Conservation (phyloP, 2,329 filamentous ascomycete genomes). For the Fusarium compactum region DNA sequence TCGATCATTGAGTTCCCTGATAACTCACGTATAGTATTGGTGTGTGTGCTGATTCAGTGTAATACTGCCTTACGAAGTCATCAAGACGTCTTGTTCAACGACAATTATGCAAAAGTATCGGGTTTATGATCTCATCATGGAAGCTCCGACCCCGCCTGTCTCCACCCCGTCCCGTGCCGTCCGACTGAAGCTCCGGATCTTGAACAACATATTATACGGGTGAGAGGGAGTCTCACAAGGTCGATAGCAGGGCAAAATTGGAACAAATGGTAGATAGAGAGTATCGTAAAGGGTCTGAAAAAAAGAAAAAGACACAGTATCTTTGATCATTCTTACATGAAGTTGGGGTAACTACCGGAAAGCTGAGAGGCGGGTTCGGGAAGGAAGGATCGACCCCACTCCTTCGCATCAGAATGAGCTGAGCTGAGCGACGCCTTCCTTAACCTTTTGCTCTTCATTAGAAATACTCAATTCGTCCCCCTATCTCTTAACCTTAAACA, state of each 20-base stretch:
- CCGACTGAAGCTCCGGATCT: conserved; percentile 1
- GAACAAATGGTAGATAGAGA: fast-evolving
- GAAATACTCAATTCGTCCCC: background rate
- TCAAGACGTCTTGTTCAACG: background rate
- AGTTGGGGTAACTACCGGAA: background rate
- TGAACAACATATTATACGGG: background rate
- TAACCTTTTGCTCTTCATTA: background rate
- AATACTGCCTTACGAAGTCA: background rate
- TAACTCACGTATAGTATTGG: background rate
- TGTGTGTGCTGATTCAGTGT: background rate
- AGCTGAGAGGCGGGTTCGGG: background rate
- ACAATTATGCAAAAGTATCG: background rate
- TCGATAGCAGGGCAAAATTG: background rate
- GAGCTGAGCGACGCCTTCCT: background rate
- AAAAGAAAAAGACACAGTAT: background rate
- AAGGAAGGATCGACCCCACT: conserved; percentile 20
- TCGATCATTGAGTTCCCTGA: background rate
- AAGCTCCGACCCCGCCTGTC: background rate
- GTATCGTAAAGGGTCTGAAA: no score
- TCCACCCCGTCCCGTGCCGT: conserved; percentile 8
- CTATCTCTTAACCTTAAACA: background rate
- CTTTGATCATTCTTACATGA: background rate
- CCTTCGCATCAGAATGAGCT: conserved; percentile 16
- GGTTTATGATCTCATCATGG: conserved; percentile 6
- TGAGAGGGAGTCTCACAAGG: background rate